Evolutionary conservation across 768 basidiomycete genomes (phyloP), one percentile per base, ranked within the genome.

Genomic region (Pulveroboletus ravenelii): DNA sequence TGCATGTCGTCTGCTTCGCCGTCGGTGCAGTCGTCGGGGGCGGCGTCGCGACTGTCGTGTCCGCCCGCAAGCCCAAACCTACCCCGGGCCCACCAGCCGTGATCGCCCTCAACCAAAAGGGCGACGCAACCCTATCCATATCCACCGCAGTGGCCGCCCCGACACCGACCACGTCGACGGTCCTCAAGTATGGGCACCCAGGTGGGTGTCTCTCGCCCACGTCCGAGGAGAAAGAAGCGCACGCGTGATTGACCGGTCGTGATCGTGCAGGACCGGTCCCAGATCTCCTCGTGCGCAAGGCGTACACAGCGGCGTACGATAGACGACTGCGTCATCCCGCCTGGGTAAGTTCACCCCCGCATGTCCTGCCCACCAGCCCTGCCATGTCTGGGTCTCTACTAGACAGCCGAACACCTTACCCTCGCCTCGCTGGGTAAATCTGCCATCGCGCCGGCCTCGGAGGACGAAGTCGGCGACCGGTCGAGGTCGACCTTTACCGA

Each of bases 361-460:
- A 13, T 10, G 25, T 23, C 15, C 3, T 17, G 1, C 3, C 6
- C 27, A 6, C 51, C 23, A 27, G 3, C n/a, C 31, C 29, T 34
- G 14, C 13, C 25, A 36, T 12, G 20, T 23, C 30, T 13, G 15
- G 8, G 10, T 4, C 36, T 42, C 40, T 18, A 13, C 30, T 52
- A 95, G 95, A 96, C 95, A 0, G 96, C 93, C 5, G 93, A 99
- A 66, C 94, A 98, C 64, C 75, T 99, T 32, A 96, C 93, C 0
- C 78, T 81, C 7, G 79, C 86, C 1, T 85, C 86, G 0, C 72
- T 96, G 10, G 78, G 80, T 27, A 77, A 77, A 47, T 79, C 82
- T 0, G 39, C 61, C 1, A 47, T 66, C 25, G 62, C 62, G 23
- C 54, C 68, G 6, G 61, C 67, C n/a, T 60, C 71, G 18, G 64